phyloP scores from a whole-genome alignment of 129 eudicot genomes.

The Helianthus tuberosus region DNA sequence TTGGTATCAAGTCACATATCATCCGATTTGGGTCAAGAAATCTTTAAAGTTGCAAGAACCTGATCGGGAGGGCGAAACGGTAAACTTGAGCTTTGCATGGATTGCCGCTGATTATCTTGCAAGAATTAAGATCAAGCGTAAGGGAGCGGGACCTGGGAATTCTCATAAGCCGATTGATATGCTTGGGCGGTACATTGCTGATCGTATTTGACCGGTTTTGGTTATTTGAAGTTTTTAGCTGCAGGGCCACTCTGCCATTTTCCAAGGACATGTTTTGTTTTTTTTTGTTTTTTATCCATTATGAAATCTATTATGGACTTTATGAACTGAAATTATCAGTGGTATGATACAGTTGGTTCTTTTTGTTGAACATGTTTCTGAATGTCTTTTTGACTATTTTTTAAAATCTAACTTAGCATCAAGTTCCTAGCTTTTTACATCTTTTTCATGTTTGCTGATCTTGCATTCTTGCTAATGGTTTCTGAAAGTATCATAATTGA shows the following conservation, averaged over 20 bases:
- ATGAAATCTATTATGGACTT: neutral
- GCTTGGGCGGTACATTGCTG: constrained; percentile 17
- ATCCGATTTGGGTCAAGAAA: constrained; percentile 9
- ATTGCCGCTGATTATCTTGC: constrained; percentile 20
- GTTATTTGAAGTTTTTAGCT: neutral
- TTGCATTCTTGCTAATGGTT: neutral
- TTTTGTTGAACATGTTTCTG: neutral
- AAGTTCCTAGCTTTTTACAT: constrained; percentile 2
- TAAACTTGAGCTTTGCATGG: constrained; percentile 18
- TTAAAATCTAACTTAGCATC: neutral
- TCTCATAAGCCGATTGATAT: neutral
- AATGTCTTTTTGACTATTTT: neutral
- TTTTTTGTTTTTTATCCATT: neutral
- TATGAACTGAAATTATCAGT: neutral
- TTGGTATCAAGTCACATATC: constrained; percentile 16
- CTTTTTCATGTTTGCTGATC: neutral
- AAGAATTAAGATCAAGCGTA: constrained; percentile 8
- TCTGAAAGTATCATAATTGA: neutral
- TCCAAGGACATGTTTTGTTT: neutral
- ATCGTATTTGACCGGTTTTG: neutral
- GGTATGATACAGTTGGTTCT: constrained; percentile 6
- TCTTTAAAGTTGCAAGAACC: constrained; percentile 10
- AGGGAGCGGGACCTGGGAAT: neutral
- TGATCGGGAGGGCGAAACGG: neutral
- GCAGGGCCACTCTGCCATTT: constrained; percentile 17